Percentiles rank a stretch among this genome's conserved stretches.
These are phyloP conservation scores for Penicillium desertorum DNA, from an alignment of 495 filamentous ascomycete species.

Conservation along the genomic window DNA sequence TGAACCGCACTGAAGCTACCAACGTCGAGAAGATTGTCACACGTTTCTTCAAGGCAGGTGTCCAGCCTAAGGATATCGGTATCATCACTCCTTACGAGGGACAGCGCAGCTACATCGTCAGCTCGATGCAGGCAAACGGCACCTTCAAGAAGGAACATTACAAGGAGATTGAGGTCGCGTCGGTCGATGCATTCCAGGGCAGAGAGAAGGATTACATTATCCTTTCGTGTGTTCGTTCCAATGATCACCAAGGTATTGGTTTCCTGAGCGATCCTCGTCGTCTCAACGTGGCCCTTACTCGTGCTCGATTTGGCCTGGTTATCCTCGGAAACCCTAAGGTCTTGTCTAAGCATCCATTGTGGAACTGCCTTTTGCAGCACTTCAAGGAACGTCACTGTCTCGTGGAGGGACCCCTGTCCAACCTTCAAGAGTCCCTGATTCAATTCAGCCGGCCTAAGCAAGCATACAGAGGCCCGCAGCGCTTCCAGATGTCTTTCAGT, in stretches of 20 bases:
- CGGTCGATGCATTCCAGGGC: conserved; percentile 98
- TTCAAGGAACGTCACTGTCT: conserved; percentile 98
- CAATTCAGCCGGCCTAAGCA: conserved; percentile 95
- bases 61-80: conserved; percentile 86
- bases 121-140: conserved; percentile 96
- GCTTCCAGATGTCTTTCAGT: conserved; percentile 82
- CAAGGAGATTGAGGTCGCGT: conserved; percentile 98
- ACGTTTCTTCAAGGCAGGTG: conserved; percentile 99
- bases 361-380: conserved; percentile 93
- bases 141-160: conserved; percentile 98
- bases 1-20: conserved; percentile 94
- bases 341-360: conserved; percentile 93
- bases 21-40: conserved; percentile 99
- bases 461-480: conserved; percentile 85
- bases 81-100: conserved; percentile 99
- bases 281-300: conserved; percentile 97
- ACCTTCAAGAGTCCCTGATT: conserved; percentile 89
- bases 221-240: conserved; percentile 95
- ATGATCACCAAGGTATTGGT: conserved; percentile 98
- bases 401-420: conserved; percentile 94
- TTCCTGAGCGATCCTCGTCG: conserved; percentile 98
- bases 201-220: conserved; percentile 99
- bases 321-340: conserved; percentile 99
- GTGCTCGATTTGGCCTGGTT: conserved; percentile 92
- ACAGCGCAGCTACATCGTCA: conserved; percentile 97